Percentiles rank a stretch among this genome's conserved stretches.
These are phyloP conservation scores for Nakazawaea wyomingensis DNA, from an alignment of 805 yeast genomes.

Conservation along the genomic window DNA sequence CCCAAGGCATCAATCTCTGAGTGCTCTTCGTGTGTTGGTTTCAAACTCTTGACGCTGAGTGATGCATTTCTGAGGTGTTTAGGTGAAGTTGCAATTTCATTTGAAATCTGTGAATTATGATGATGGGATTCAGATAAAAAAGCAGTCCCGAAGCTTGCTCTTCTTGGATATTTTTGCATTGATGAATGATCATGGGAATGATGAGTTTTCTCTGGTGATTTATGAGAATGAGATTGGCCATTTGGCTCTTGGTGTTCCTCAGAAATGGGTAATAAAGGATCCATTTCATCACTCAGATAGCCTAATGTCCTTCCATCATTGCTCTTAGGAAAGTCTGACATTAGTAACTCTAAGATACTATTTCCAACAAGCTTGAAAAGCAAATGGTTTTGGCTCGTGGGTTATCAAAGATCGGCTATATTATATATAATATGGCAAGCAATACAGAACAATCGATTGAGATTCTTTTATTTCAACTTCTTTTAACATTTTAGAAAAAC, in stretches of 20 bases:
- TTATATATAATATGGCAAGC: too few relatives aligned
- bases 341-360: too few relatives aligned
- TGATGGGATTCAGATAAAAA: slow-evolving; percentile 4
- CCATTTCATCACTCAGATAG: slow-evolving; percentile 2
- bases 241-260: slow-evolving; percentile 1
- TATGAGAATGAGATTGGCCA: neutral
- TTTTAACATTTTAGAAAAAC: too few relatives aligned
- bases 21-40: slow-evolving; percentile 9
- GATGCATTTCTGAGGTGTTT: neutral
- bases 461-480: too few relatives aligned
- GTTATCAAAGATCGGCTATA: too few relatives aligned
- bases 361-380: too few relatives aligned
- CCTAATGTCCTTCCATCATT: neutral
- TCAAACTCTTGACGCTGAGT: neutral
- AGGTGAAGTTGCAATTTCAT: neutral
- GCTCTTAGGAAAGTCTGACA: slow-evolving; percentile 2
- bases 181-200: slow-evolving; percentile 2
- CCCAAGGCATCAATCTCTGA: slow-evolving; percentile 26
- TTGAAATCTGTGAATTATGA: neutral
- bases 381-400: too few relatives aligned
- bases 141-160: slow-evolving; percentile 12
- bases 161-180: slow-evolving; percentile 2
- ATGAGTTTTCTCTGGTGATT: too few relatives aligned
- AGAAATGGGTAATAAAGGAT: slow-evolving; percentile 7
- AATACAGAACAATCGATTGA: too few relatives aligned